A percentile compares a stretch with the other conserved stretches of the same genome.
Conservation (phyloP, 1,284 basidiomycete genomes). For the Mycosarcoma maydis region DNA sequence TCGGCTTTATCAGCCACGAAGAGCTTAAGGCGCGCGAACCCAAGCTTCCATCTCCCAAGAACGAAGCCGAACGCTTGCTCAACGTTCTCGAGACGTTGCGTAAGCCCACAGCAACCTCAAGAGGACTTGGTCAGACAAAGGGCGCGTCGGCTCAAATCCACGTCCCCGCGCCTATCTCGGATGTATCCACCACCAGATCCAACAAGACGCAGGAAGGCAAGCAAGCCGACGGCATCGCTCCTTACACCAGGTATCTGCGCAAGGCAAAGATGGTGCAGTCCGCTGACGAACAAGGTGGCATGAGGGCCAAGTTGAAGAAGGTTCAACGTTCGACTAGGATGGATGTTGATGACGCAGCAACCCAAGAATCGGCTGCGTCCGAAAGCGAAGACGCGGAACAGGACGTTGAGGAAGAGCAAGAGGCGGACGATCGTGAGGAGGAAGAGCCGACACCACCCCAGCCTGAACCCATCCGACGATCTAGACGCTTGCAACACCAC, state of each 20-base stretch:
- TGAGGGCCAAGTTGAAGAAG: slow-evolving; percentile 42
- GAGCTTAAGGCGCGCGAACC: slow-evolving; percentile 57
- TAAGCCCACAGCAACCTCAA: slow-evolving; percentile 60
- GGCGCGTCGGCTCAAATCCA: slow-evolving; percentile 30
- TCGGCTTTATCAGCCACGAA: slow-evolving; percentile 61
- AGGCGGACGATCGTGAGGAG: slow-evolving; percentile 8
- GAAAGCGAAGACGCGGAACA: slow-evolving; percentile 18
- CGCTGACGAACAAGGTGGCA: slow-evolving; percentile 27
- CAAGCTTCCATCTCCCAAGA: slow-evolving; percentile 63
- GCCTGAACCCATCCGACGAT: slow-evolving; percentile 33
- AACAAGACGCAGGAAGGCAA: slow-evolving; percentile 11
- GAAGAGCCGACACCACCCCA: slow-evolving; percentile 15
- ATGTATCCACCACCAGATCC: slow-evolving; percentile 14
- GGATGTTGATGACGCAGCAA: slow-evolving; percentile 19
- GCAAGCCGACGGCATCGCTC: slow-evolving; percentile 40
- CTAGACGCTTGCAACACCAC: slow-evolving; percentile 31
- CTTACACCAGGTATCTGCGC: slow-evolving; percentile 52
- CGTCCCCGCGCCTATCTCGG: slow-evolving; percentile 46
- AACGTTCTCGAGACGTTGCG: slow-evolving; percentile 67
- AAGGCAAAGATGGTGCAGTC: slow-evolving; percentile 37
- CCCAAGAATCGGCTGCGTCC: slow-evolving; percentile 18
- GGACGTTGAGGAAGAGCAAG: slow-evolving; percentile 12
- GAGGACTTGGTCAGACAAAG: slow-evolving; percentile 23
- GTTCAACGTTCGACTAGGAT: slow-evolving; percentile 1
- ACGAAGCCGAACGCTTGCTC: slow-evolving; percentile 68